These are phyloP conservation scores for Isabelozyma pseudorhagii DNA, from an alignment of 805 yeast species.

Conservation along the genomic window DNA sequence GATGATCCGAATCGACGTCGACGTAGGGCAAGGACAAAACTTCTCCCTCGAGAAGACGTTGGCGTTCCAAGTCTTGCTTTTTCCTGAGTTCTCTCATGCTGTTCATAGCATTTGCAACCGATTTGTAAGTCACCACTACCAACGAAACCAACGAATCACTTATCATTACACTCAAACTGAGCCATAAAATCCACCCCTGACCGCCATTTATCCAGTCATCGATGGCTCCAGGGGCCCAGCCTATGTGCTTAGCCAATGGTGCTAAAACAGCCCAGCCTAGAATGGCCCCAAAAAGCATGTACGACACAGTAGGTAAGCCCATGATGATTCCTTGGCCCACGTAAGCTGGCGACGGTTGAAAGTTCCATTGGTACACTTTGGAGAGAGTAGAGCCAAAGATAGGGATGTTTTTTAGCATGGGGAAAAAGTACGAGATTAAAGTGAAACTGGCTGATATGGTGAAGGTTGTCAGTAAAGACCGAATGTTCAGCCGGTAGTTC, in stretches of 20 bases:
- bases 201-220: constrained; percentile 94
- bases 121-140: constrained; percentile 52
- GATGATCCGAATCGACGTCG: constrained; percentile 37
- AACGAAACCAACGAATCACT: constrained; percentile 86
- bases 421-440: constrained; percentile 65
- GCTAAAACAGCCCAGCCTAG: constrained; percentile 93
- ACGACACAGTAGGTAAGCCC: constrained; percentile 89
- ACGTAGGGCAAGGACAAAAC: neutral
- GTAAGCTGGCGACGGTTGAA: constrained; percentile 96
- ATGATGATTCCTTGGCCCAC: constrained; percentile 96
- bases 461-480: constrained; percentile 61
- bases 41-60: neutral
- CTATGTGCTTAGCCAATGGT: constrained; percentile 63
- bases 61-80: neutral
- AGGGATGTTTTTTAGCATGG: constrained; percentile 66
- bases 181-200: constrained; percentile 98
- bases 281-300: constrained; percentile 86
- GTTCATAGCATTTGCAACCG: constrained; percentile 16
- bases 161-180: constrained; percentile 89
- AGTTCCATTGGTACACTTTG: constrained; percentile 68
- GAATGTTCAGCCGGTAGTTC: constrained; percentile 54
- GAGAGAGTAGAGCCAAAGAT: constrained; percentile 70
- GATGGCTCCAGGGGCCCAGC: constrained; percentile 88
- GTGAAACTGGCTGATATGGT: constrained; percentile 71
- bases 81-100: neutral